Percentiles rank a stretch among this genome's conserved stretches.
These are phyloP conservation scores for Zopfochytrium polystomum DNA, from an alignment of 371 early-diverging fungal genomes.

Conservation along the genomic window DNA sequence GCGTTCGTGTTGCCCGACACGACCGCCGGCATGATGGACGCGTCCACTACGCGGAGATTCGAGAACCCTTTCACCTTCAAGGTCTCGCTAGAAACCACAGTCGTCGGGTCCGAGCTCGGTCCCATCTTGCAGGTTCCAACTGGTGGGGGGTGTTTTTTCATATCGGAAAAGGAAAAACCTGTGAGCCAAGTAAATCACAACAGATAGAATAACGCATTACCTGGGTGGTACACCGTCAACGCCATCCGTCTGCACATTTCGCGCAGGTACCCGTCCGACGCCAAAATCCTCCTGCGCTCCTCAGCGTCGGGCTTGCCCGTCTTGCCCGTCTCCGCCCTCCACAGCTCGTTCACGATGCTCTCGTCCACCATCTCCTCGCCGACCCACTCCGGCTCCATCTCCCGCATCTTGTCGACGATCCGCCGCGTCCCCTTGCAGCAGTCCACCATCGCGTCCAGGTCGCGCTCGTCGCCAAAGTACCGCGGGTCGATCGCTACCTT, in stretches of 20 bases:
- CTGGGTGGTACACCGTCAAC: conserved; percentile 44
- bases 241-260: conserved; percentile 30
- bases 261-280: conserved; percentile 20
- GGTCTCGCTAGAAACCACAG: conserved; percentile 10
- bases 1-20: conserved; percentile 29
- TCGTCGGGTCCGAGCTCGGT: neutral
- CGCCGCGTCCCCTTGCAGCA: neutral
- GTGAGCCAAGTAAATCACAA: too few species aligned
- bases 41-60: conserved; percentile 25
- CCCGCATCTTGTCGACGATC: conserved; percentile 7
- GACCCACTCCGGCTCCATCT: conserved; percentile 3
- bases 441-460: conserved; percentile 10
- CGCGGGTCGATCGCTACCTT: conserved; percentile 12
- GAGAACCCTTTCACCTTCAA: conserved; percentile 21
- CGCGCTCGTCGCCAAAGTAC: conserved; percentile 8
- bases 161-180: too few species aligned
- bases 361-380: conserved; percentile 17
- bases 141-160: too few species aligned
- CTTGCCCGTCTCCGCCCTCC: conserved; percentile 13
- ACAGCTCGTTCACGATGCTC: conserved; percentile 21
- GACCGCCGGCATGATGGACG: conserved; percentile 27
- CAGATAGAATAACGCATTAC: too few species aligned
- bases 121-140: conserved; percentile 48
- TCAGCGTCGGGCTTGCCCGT: conserved; percentile 21
- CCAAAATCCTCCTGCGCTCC: conserved; percentile 26